Evolutionary conservation across 73 alveolate genomes (phyloP).

Genomic region (Symbiodinium pilosum): DNA sequence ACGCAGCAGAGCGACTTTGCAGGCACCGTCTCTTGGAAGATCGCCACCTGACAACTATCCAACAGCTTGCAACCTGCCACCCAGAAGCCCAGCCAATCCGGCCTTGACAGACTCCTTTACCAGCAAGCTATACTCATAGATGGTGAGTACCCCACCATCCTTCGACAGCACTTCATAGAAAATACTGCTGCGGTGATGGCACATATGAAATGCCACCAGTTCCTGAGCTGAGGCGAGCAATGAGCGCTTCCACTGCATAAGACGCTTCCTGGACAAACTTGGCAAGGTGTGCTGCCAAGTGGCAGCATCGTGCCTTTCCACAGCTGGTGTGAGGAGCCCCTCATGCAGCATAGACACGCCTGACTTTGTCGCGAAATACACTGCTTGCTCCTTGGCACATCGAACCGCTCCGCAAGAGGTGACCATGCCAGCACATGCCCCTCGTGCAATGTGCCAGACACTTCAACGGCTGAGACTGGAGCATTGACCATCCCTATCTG

Average conservation of each 20-base stretch:
- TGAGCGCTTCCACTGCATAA: neutral
- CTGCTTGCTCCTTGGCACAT: constrained; percentile 54
- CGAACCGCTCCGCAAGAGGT: neutral
- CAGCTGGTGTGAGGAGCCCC: constrained; percentile 69
- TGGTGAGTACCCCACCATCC: constrained; percentile 93
- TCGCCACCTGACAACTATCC: constrained; percentile 30
- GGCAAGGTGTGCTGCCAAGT: no score
- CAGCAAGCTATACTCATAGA: constrained; percentile 59
- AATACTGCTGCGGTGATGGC: constrained; percentile 88
- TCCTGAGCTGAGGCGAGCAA: constrained; percentile 47
- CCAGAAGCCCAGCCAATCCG: neutral
- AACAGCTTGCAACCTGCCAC: neutral
- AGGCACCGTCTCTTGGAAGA: constrained; percentile 90
- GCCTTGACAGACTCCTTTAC: constrained; percentile 82
- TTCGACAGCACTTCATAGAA: constrained; percentile 75
- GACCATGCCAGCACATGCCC: neutral
- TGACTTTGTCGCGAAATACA: constrained; percentile 59
- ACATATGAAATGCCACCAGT: constrained; percentile 61
- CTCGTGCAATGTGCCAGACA: no score
- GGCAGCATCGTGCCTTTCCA: constrained; percentile 52
- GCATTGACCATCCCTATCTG: constrained; percentile 60
- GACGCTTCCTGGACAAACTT: neutral
- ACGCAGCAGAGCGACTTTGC: constrained; percentile 72
- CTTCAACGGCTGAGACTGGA: neutral
- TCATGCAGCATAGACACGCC: constrained; percentile 74